These are phyloP conservation scores for Verticillium isaacii DNA, from an alignment of 2,329 filamentous ascomycete genomes.

Conservation along the genomic window DNA sequence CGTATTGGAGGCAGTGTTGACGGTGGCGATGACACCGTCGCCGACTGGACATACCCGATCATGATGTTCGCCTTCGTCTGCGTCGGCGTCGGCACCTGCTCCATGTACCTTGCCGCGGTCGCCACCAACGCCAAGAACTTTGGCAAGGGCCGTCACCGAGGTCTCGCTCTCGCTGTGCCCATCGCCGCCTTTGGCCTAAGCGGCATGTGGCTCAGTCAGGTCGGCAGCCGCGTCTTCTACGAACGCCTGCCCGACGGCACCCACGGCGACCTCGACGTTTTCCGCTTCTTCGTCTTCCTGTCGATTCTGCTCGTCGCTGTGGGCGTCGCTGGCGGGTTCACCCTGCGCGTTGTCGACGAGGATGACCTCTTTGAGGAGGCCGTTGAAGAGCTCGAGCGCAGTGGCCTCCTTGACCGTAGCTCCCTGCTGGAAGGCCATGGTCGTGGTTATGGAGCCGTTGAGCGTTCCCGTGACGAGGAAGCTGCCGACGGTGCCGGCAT, in stretches of 20 bases:
- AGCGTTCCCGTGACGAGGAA: conserved; percentile 14
- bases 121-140: conserved; percentile 98
- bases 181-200: conserved; percentile 92
- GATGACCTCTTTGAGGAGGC: conserved; percentile 85
- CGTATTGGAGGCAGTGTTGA: conserved; percentile 31
- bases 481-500: conserved; percentile 28
- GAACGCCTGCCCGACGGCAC: conserved; percentile 61
- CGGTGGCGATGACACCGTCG: conserved; percentile 27
- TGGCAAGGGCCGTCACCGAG: conserved; percentile 79
- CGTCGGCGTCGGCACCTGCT: conserved; percentile 78
- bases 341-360: conserved; percentile 76
- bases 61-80: conserved; percentile 84
- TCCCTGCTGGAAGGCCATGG: conserved; percentile 54
- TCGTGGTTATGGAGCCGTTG: conserved; percentile 54
- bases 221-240: conserved; percentile 73
- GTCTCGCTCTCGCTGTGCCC: conserved; percentile 81
- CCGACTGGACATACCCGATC: conserved; percentile 65
- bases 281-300: conserved; percentile 84
- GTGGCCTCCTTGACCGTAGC: conserved; percentile 73
- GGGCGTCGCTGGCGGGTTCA: conserved; percentile 69
- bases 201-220: conserved; percentile 92
- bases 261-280: conserved; percentile 65
- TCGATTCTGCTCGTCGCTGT: conserved; percentile 64
- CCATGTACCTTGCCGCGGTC: conserved; percentile 87
- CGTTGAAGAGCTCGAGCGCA: conserved; percentile 85